A percentile compares a stretch with the other conserved stretches of the same genome.
phyloP scores from a whole-genome alignment of 306 rosid species.

The Phaseolus lunatus region DNA sequence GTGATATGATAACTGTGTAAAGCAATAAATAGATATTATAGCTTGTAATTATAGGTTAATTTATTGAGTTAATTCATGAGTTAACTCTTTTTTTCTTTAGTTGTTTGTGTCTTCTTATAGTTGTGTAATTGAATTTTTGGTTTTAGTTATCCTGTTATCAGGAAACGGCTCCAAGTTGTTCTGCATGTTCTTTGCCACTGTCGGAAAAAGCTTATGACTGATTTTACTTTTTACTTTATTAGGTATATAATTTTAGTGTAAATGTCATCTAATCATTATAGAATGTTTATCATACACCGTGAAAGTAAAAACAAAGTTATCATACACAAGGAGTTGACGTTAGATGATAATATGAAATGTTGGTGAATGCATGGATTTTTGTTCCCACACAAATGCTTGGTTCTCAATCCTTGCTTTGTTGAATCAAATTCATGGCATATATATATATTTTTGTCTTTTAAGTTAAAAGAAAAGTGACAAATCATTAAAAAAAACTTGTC shows the following conservation, averaged over 20 bases:
- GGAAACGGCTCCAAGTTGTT: slow-evolving; percentile 8
- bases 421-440: background rate
- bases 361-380: background rate
- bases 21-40: slow-evolving; percentile 35
- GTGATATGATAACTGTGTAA: slow-evolving; percentile 11
- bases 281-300: background rate
- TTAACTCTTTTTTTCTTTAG: slow-evolving; percentile 31
- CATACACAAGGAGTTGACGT: background rate
- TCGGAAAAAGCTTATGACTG: background rate
- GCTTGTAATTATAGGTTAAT: slow-evolving; percentile 46
- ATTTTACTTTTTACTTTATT: slow-evolving; percentile 1
- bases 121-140: slow-evolving; percentile 30
- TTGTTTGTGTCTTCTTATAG: slow-evolving; percentile 36
- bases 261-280: background rate
- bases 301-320: background rate
- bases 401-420: background rate
- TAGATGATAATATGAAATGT: background rate
- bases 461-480: background rate
- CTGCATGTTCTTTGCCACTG: background rate
- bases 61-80: slow-evolving; percentile 47
- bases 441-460: background rate
- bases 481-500: no score
- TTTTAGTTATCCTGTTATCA: slow-evolving; percentile 24
- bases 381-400: background rate
- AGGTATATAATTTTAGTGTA: background rate